phyloP scores from a whole-genome alignment of 2,329 filamentous ascomycete species.

The Exutisphaerella laricina region DNA sequence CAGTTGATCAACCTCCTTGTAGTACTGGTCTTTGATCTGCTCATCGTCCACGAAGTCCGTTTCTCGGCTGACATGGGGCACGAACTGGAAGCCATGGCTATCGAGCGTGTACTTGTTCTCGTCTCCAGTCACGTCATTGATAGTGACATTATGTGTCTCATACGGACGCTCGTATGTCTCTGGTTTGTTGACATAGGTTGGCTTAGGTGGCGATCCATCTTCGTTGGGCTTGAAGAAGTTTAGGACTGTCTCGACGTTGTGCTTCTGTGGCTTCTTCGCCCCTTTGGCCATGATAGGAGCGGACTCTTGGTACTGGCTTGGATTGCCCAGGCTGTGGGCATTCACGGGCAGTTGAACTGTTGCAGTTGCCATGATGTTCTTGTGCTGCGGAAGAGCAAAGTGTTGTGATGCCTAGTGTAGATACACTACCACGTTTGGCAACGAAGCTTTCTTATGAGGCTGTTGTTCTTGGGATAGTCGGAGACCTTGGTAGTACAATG shows the following conservation, averaged over 20 bases:
- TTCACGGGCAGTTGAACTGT: constrained; percentile 16
- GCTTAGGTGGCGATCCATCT: constrained; percentile 22
- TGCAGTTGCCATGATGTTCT: constrained; percentile 18
- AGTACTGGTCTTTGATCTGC: constrained; percentile 36
- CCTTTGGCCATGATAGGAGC: constrained; percentile 6
- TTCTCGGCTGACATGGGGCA: constrained; percentile 31
- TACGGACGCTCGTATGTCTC: constrained; percentile 32
- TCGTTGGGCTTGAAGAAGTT: constrained; percentile 24
- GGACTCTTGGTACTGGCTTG: constrained; percentile 5
- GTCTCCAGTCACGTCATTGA: constrained; percentile 44
- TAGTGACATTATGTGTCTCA: constrained; percentile 27
- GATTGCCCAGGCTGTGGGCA: constrained; percentile 6
- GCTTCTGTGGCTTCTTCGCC: constrained; percentile 14
- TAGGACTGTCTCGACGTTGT: constrained; percentile 19
- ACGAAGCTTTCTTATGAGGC: no score
- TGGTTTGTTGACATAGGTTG: constrained; percentile 22
- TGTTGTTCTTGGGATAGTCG: no score
- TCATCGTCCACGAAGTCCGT: constrained; percentile 37
- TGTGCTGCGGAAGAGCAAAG: not conserved
- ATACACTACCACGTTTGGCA: no score
- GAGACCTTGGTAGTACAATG: not conserved
- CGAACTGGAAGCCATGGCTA: constrained; percentile 34
- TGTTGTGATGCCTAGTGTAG: no score
- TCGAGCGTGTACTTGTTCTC: constrained; percentile 32
- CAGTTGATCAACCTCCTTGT: constrained; percentile 36